Percentiles rank a stretch among this genome's conserved stretches.
phyloP scores from a whole-genome alignment of 257 asterid species.

The Cinchona pubescens region DNA sequence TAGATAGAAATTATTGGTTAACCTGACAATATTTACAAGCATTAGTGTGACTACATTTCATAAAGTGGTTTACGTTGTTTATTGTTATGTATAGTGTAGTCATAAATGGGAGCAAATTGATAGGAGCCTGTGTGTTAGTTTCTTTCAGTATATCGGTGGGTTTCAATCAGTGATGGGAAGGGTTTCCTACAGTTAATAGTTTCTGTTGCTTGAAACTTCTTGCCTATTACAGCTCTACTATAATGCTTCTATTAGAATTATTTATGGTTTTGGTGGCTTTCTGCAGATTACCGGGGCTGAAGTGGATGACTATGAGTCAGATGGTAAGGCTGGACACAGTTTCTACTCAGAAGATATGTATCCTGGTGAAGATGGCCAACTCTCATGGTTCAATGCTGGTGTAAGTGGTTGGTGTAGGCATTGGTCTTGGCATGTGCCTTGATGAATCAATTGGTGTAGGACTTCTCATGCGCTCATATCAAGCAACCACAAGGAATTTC shows the following conservation, averaged over 20 bases:
- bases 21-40: neutral
- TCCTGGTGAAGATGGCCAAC: conserved; percentile 36
- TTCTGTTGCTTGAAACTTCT: neutral
- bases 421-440: conserved; percentile 47
- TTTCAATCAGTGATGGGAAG: neutral
- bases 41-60: neutral
- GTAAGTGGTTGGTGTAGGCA: conserved; percentile 49
- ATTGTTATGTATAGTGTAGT: neutral
- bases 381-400: conserved; percentile 43
- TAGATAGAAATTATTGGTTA: neutral
- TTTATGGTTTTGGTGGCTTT: conserved; percentile 3
- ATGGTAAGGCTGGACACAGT: conserved; percentile 25
- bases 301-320: conserved; percentile 26
- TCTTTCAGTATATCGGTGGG: neutral
- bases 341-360: conserved; percentile 38
- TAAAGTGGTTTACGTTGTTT: neutral
- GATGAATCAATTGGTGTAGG: conserved; percentile 45
- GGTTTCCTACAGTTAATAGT: neutral
- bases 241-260: neutral
- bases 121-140: neutral
- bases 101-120: neutral
- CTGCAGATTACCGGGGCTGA: conserved; percentile 33
- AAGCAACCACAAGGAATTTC: conserved; percentile 36
- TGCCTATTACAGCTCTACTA: neutral
- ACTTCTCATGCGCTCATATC: conserved; percentile 37